Percentiles rank a stretch among this genome's conserved stretches.
phyloP scores from a whole-genome alignment of 2,329 filamentous ascomycete genomes.

The Alternaria sp. region DNA sequence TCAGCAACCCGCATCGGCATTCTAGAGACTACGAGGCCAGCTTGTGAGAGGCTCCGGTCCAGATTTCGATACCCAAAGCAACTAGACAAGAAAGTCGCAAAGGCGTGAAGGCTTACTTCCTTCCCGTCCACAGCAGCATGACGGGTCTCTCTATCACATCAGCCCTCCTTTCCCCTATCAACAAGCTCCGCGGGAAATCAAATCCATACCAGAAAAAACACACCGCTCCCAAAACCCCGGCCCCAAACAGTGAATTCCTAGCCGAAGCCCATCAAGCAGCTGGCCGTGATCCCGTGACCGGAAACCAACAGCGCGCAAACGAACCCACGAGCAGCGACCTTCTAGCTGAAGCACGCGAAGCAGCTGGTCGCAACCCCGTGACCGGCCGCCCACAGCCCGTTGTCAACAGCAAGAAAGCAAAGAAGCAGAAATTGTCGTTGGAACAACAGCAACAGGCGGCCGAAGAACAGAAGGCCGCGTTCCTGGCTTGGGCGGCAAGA shows the following conservation, averaged over 20 bases:
- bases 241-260: conserved; percentile 12
- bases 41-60: not conserved
- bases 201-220: conserved; percentile 7
- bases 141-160: conserved; percentile 3
- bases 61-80: not conserved
- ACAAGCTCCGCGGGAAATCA: conserved; percentile 7
- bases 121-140: not conserved
- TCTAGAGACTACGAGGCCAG: too few species aligned
- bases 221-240: too few species aligned
- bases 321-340: not conserved
- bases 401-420: not conserved
- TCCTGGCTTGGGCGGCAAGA: conserved; percentile 8
- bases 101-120: not conserved
- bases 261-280: conserved; percentile 27
- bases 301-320: conserved; percentile 1
- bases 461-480: conserved; percentile 7
- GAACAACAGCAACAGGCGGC: not conserved
- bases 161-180: not conserved
- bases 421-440: not conserved
- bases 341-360: not conserved
- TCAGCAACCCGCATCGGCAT: not conserved
- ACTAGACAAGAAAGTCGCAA: not conserved
- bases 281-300: conserved; percentile 29
- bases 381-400: not conserved
- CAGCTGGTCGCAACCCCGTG: not conserved